phyloP scores from a whole-genome alignment of 2,329 filamentous ascomycete genomes.

The Aspergillus japonicus region DNA sequence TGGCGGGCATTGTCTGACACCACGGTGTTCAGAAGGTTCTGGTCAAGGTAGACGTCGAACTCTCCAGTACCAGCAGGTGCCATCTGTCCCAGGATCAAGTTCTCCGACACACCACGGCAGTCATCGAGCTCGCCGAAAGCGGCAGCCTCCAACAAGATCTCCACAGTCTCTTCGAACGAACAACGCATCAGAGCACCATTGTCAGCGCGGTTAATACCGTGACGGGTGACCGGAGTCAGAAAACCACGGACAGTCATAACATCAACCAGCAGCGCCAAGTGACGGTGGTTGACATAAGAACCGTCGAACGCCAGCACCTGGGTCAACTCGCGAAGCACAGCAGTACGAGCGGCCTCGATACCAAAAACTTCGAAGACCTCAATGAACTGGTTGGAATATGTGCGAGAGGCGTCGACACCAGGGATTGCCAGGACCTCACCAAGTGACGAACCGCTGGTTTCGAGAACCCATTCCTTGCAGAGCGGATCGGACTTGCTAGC shows the following conservation, averaged over 20 bases:
- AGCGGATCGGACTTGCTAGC: slow-evolving; percentile 69
- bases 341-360: slow-evolving; percentile 88
- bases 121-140: slow-evolving; percentile 94
- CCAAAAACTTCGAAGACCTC: slow-evolving; percentile 93
- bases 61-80: slow-evolving; percentile 96
- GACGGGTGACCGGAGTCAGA: slow-evolving; percentile 93
- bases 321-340: slow-evolving; percentile 83
- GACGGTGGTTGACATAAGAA: slow-evolving; percentile 98
- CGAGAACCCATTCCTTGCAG: slow-evolving; percentile 92
- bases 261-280: slow-evolving; percentile 90
- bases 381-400: slow-evolving; percentile 93
- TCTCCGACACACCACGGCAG: slow-evolving; percentile 96
- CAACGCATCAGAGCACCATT: slow-evolving; percentile 98
- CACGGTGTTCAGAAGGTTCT: slow-evolving; percentile 91
- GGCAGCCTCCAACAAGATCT: slow-evolving; percentile 94
- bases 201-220: slow-evolving; percentile 97
- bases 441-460: slow-evolving; percentile 87
- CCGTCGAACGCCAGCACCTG: slow-evolving; percentile 96
- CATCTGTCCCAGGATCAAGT: slow-evolving; percentile 96
- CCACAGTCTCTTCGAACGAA: slow-evolving; percentile 98
- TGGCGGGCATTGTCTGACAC: slow-evolving; percentile 88
- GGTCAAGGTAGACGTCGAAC: slow-evolving; percentile 90
- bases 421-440: slow-evolving; percentile 80
- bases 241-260: slow-evolving; percentile 96
- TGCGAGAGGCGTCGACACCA: slow-evolving; percentile 81